Evolutionary conservation across 192 early-diverging fungal species (phyloP).

Genomic region (Thamnidium elegans): DNA sequence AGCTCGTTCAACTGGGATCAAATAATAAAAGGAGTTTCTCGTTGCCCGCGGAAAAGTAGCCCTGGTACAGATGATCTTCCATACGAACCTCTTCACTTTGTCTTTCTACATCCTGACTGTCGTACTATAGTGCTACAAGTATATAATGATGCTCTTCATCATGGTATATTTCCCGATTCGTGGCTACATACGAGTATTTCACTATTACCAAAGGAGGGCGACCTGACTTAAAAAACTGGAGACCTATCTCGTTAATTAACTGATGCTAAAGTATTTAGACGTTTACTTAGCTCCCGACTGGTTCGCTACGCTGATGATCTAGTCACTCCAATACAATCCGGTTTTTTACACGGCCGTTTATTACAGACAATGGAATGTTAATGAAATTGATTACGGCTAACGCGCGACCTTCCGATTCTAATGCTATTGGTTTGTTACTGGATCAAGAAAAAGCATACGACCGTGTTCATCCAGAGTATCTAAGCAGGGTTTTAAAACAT

Average conservation of each 20-base stretch:
- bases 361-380: constrained; percentile 12
- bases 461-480: constrained; percentile 11
- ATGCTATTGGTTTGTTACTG: not conserved
- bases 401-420: not conserved
- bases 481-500: not conserved
- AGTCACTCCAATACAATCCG: constrained; percentile 21
- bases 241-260: constrained; percentile 22
- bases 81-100: not conserved
- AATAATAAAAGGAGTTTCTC: not conserved
- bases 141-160: not conserved
- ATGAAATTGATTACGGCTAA: not conserved
- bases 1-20: not conserved
- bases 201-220: constrained; percentile 30
- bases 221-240: constrained; percentile 20
- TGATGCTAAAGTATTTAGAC: constrained; percentile 26
- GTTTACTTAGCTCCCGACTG: constrained; percentile 9
- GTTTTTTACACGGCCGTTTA: constrained; percentile 12
- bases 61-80: constrained; percentile 17
- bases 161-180: not conserved
- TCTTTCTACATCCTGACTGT: not conserved
- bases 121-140: not conserved
- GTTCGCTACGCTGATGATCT: not conserved
- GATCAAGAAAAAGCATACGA: constrained; percentile 10
- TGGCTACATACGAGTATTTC: not conserved
- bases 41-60: constrained; percentile 7